Evolutionary conservation across 2,329 filamentous ascomycete genomes (phyloP).

Genomic region (Rachicladosporium sp.): DNA sequence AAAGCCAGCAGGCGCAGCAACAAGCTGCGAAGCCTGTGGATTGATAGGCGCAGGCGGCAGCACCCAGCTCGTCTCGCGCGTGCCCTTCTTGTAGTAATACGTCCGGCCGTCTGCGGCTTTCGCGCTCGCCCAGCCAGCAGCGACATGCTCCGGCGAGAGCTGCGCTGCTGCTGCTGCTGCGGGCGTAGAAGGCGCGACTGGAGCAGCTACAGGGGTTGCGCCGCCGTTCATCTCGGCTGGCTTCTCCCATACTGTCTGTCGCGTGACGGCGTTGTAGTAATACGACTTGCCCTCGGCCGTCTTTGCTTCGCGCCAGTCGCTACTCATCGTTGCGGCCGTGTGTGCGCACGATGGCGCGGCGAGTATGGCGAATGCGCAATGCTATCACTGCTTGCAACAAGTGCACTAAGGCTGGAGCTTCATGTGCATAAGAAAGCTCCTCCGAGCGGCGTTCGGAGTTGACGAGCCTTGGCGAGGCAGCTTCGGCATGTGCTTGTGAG

Average conservation of each 20-base stretch:
- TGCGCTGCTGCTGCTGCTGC: constrained; percentile 36
- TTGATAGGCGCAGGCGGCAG: constrained; percentile 76
- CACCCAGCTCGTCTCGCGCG: constrained; percentile 86
- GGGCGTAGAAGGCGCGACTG: constrained; percentile 61
- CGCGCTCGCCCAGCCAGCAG: constrained; percentile 68
- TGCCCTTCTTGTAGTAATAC: constrained; percentile 89
- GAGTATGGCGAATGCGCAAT: no score
- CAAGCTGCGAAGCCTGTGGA: constrained; percentile 43
- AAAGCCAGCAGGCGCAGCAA: constrained; percentile 27
- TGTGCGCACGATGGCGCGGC: no score
- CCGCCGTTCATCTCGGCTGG: constrained; percentile 50
- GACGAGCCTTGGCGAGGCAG: no score
- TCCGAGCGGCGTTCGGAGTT: no score
- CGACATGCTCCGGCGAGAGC: constrained; percentile 53
- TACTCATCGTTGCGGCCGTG: constrained; percentile 1
- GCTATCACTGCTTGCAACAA: no score
- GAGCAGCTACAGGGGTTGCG: constrained; percentile 52
- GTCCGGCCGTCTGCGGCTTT: constrained; percentile 74
- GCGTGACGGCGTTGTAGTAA: constrained; percentile 80
- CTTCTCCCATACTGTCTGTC: constrained; percentile 88
- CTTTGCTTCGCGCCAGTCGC: constrained; percentile 15
- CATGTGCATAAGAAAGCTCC: no score
- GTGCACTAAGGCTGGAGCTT: no score
- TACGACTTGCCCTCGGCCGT: constrained; percentile 56
- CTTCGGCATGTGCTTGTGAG: no score